Evolutionary conservation across 2,329 filamentous ascomycete genomes (phyloP).

Genomic region (Talaromyces sp.): DNA sequence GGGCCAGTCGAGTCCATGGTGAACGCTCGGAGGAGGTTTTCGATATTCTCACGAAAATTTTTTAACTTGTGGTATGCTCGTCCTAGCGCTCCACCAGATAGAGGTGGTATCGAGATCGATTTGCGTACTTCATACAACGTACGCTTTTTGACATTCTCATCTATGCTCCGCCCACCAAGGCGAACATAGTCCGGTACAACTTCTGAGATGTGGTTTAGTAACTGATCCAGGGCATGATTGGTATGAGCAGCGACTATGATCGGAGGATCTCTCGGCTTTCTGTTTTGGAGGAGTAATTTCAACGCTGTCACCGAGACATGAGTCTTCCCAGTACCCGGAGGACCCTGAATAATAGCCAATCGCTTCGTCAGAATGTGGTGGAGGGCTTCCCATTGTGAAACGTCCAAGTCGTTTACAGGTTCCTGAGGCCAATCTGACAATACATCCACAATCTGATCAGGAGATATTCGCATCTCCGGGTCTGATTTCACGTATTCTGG

Average conservation of each 20-base stretch:
- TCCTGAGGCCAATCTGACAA: conserved; percentile 50
- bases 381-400: conserved; percentile 66
- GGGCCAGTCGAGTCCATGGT: conserved; percentile 33
- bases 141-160: conserved; percentile 59
- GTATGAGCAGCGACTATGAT: conserved; percentile 82
- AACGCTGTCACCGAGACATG: conserved; percentile 72
- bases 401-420: conserved; percentile 53
- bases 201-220: conserved; percentile 60
- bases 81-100: conserved; percentile 38
- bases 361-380: conserved; percentile 65
- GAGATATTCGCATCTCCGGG: conserved; percentile 49
- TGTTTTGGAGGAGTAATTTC: conserved; percentile 60
- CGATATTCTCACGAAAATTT: conserved; percentile 39
- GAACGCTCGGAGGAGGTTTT: conserved; percentile 41
- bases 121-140: conserved; percentile 62
- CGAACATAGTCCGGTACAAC: conserved; percentile 63
- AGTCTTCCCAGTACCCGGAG: conserved; percentile 77
- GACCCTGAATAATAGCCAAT: conserved; percentile 76
- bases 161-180: conserved; percentile 65
- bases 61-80: conserved; percentile 41
- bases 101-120: conserved; percentile 22
- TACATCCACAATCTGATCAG: conserved; percentile 49
- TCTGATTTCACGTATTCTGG: conserved; percentile 51
- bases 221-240: conserved; percentile 84
- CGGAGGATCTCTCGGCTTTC: conserved; percentile 54